A percentile compares a stretch with the other conserved stretches of the same genome.
Evolutionary conservation across 345 rosid genomes (phyloP).

Genomic region (Noccaea bulbosa): DNA sequence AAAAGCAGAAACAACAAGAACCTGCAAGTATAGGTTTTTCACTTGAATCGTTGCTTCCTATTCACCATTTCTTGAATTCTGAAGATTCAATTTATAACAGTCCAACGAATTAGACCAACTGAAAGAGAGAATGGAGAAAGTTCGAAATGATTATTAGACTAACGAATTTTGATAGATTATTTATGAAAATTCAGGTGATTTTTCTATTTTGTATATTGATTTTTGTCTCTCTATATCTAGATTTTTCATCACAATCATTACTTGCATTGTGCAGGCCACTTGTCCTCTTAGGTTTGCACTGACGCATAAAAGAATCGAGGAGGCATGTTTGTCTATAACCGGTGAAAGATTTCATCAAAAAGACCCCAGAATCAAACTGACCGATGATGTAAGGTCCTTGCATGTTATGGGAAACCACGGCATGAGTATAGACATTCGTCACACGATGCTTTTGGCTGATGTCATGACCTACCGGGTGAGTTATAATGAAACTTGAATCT

Average conservation of each 20-base stretch:
- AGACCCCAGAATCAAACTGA: constrained; percentile 65
- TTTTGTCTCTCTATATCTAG: constrained; percentile 19
- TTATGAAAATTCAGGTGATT: constrained; percentile 76
- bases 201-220: constrained; percentile 15
- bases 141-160: constrained; percentile 48
- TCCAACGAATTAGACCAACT: constrained; percentile 63
- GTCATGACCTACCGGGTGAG: constrained; percentile 87
- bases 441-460: constrained; percentile 98
- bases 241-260: constrained; percentile 20
- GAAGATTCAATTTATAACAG: constrained; percentile 43
- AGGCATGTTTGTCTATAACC: constrained; percentile 67
- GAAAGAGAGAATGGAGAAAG: constrained; percentile 70
- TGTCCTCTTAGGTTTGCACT: constrained; percentile 53
- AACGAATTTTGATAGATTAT: constrained; percentile 65
- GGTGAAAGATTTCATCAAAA: constrained; percentile 73
- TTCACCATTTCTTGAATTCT: constrained; percentile 18
- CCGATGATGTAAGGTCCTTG: constrained; percentile 51
- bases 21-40: constrained; percentile 53
- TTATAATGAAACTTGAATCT: constrained; percentile 33
- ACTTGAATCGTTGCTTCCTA: background rate
- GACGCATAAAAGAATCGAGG: constrained; percentile 54
- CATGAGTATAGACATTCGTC: constrained; percentile 97
- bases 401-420: constrained; percentile 74
- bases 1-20: constrained; percentile 52
- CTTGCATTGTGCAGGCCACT: constrained; percentile 64